Evolutionary conservation across 2,329 filamentous ascomycete genomes (phyloP).

Genomic region (Capronia americana): DNA sequence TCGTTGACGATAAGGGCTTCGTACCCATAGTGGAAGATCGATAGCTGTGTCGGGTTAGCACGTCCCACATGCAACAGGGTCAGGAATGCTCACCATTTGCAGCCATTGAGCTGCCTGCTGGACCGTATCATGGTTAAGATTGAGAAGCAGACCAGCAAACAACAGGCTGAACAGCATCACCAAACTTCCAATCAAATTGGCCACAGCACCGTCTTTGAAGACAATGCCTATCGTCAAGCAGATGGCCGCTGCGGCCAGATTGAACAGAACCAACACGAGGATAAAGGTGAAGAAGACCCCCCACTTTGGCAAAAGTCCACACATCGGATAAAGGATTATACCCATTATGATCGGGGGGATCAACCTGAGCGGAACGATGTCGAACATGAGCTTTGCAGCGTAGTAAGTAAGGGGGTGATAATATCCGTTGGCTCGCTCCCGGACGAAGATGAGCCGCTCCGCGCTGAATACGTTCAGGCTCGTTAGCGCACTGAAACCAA

Average conservation of each 20-base stretch:
- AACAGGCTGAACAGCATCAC: conserved; percentile 97
- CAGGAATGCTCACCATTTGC: conserved; percentile 65
- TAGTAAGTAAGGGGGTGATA: conserved; percentile 96
- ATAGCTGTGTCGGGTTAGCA: conserved; percentile 62
- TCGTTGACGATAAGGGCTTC: conserved; percentile 97
- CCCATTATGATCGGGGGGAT: conserved; percentile 95
- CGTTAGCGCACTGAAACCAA: conserved; percentile 95
- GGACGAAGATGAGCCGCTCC: conserved; percentile 87
- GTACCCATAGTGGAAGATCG: conserved; percentile 98
- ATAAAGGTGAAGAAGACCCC: conserved; percentile 90
- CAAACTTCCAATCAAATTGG: conserved; percentile 89
- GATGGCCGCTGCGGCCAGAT: conserved; percentile 89
- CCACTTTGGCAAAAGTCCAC: conserved; percentile 81
- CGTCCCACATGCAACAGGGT: conserved; percentile 10
- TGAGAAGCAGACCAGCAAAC: conserved; percentile 91
- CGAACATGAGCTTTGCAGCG: conserved; percentile 94
- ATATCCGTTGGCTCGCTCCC: conserved; percentile 95
- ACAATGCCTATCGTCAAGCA: conserved; percentile 96
- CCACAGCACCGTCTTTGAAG: conserved; percentile 88
- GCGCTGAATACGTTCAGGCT: conserved; percentile 91
- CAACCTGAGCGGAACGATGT: conserved; percentile 91
- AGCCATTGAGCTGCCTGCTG: conserved; percentile 85
- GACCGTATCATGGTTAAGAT: conserved; percentile 74
- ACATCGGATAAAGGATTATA: conserved; percentile 97
- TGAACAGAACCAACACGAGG: conserved; percentile 91